These are phyloP conservation scores for Aspergillus niger DNA, from an alignment of 2,329 filamentous ascomycete genomes.

Conservation along the genomic window DNA sequence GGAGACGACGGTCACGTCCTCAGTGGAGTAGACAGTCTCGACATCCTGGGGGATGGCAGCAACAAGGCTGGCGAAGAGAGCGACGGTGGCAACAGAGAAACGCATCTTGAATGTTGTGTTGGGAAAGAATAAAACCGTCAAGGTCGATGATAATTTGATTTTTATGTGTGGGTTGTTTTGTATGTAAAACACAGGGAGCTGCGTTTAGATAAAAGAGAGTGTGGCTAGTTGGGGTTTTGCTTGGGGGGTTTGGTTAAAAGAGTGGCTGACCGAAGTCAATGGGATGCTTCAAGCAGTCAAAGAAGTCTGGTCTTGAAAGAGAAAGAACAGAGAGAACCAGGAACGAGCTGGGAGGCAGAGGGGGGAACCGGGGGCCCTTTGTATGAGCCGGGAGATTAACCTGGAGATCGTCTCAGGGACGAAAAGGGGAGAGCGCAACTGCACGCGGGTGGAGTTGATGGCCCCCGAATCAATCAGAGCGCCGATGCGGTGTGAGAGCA, in stretches of 20 bases:
- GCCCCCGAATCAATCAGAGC: slow-evolving; percentile 11
- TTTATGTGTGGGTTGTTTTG: slow-evolving; percentile 9
- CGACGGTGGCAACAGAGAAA: slow-evolving; percentile 45
- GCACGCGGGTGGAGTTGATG: slow-evolving; percentile 18
- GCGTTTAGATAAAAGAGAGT: slow-evolving; percentile 29
- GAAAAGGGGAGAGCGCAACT: slow-evolving; percentile 21
- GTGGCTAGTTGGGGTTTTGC: slow-evolving; percentile 33
- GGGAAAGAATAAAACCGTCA: slow-evolving; percentile 33
- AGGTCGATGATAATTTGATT: slow-evolving; percentile 26
- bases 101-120: slow-evolving; percentile 43
- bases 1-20: slow-evolving; percentile 64
- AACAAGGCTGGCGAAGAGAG: slow-evolving; percentile 45
- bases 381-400: slow-evolving; percentile 45
- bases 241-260: slow-evolving; percentile 30
- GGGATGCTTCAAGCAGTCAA: slow-evolving; percentile 35
- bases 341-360: slow-evolving; percentile 21
- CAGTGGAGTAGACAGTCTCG: slow-evolving; percentile 58
- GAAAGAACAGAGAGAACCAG: slow-evolving; percentile 30
- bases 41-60: slow-evolving; percentile 40
- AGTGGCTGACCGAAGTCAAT: slow-evolving; percentile 50
- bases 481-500: neutral
- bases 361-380: slow-evolving; percentile 36
- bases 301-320: slow-evolving; percentile 35
- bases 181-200: slow-evolving; percentile 7
- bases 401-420: slow-evolving; percentile 32